Base-by-base conservation (phyloP, 169 alveolate genomes). In the Cryptosporidium meleagridis region DNA sequence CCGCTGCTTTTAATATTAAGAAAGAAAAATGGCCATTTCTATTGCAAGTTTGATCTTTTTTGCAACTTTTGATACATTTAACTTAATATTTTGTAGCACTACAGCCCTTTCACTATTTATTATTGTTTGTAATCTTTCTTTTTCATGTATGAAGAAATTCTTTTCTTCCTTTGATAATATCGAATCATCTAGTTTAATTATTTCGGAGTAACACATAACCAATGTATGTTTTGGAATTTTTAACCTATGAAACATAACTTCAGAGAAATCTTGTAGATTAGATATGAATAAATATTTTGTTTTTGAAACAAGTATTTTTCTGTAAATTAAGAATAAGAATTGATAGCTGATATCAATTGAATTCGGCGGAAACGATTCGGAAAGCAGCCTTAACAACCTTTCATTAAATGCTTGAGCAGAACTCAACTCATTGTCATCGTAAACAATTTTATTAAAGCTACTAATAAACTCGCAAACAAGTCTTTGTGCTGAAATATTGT, bases 341-440 rank as follows among this genome's bases (percentile, higher is more conserved):
- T 80, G 80, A 7, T 61, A 39, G 62, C 89, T 80, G 14, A 80
- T 41, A 29, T 62, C 29, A 4, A 14, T 31, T 26, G 89, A 65
- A 80, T 80, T 41, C 14, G 21, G 14, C 23, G 80, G 35, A 62
- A 61, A 80, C 9, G 59, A 33, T 29, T 80, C 52, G 23, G 75
- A 62, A 26, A 61, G 53, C 14, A 62, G 12, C 9, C 21, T 26
- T 26, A 48, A 41, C 44, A 80, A 44, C 16, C 39, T 29, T 26
- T 41, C 68, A 59, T 70, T 3, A 26, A 80, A 62, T 1, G 3
- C 16, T 45, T 65, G 72, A 31, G 51, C 10, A 7, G 29, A 65
- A 10, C 29, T 31, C 2, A 16, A n/a, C 2, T 65, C 51, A 29
- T 37, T 7, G 14, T 3, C 23, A 0, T 65, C 48, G 51, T n/a